Percentiles rank a stretch among this genome's conserved stretches.
These are phyloP conservation scores for Ustilago curta DNA, from an alignment of 1,284 basidiomycete species.

Conservation along the genomic window DNA sequence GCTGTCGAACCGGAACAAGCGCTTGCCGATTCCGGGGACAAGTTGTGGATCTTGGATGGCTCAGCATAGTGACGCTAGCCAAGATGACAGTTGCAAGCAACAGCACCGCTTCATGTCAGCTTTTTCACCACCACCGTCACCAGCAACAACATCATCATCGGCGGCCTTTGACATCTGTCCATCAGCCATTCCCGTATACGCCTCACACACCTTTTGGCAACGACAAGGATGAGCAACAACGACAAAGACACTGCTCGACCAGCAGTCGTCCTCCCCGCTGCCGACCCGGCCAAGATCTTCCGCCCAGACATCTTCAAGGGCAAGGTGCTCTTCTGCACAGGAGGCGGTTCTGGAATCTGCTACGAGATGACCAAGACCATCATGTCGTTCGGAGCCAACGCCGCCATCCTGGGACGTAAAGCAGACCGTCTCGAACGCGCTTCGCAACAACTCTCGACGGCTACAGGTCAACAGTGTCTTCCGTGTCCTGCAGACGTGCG, in stretches of 20 bases:
- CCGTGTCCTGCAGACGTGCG: conserved; percentile 86
- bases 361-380: conserved; percentile 78
- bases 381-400: conserved; percentile 87
- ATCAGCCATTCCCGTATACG: neutral
- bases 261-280: conserved; percentile 33
- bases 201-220: neutral
- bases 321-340: conserved; percentile 91
- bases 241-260: conserved; percentile 27
- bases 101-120: neutral
- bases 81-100: no score
- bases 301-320: conserved; percentile 85
- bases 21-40: conserved; percentile 24
- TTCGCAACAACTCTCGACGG: conserved; percentile 78
- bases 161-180: neutral
- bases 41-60: neutral
- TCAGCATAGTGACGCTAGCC: no score
- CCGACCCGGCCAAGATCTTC: conserved; percentile 72
- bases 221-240: conserved; percentile 13
- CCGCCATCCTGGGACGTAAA: conserved; percentile 88
- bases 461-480: conserved; percentile 79
- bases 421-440: conserved; percentile 80
- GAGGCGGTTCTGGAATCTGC: conserved; percentile 80
- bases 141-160: neutral
- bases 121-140: neutral
- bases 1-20: neutral